These are phyloP conservation scores for Plantago ovata DNA, from an alignment of 257 asterid species.

Conservation along the genomic window DNA sequence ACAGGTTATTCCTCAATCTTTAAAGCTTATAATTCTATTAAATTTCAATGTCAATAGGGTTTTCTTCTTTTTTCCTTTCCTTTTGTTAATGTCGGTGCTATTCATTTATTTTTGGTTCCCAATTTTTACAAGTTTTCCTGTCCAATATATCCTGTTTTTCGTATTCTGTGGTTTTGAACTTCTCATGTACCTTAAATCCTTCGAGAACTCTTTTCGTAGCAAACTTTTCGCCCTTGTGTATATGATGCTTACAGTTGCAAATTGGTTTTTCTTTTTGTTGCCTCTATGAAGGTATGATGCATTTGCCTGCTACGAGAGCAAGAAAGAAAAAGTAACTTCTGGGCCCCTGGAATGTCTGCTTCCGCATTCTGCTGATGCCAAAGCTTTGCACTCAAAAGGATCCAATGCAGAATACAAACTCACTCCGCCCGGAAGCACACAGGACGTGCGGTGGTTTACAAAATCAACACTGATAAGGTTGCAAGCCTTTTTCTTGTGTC, in stretches of 20 bases:
- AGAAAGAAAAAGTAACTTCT: slow-evolving; percentile 54
- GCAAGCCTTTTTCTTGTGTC: slow-evolving; percentile 19
- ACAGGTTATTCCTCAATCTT: slow-evolving; percentile 45
- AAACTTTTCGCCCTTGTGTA: too few relatives aligned
- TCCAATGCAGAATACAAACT: slow-evolving; percentile 50
- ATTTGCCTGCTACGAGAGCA: slow-evolving; percentile 37
- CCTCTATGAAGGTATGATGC: slow-evolving; percentile 66
- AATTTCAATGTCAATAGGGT: too few relatives aligned
- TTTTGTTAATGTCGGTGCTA: not conserved
- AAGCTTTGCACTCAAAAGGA: slow-evolving; percentile 54
- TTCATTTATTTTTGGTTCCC: not conserved
- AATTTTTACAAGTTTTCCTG: not conserved
- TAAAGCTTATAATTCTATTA: too few relatives aligned
- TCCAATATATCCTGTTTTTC: not conserved
- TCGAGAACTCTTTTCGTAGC: too few relatives aligned
- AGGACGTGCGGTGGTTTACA: slow-evolving; percentile 63
- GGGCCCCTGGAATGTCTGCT: slow-evolving; percentile 74
- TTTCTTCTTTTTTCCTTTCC: too few relatives aligned
- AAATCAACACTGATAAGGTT: slow-evolving; percentile 76
- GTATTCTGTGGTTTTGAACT: not conserved
- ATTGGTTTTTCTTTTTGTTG: slow-evolving; percentile 9
- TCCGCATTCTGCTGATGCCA: slow-evolving; percentile 54
- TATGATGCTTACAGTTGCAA: too few relatives aligned
- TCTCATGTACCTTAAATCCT: slow-evolving; percentile 6
- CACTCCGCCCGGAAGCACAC: slow-evolving; percentile 39